Evolutionary conservation across 2,329 filamentous ascomycete species (phyloP).

Genomic region (Ceratocystis diversiconidia): DNA sequence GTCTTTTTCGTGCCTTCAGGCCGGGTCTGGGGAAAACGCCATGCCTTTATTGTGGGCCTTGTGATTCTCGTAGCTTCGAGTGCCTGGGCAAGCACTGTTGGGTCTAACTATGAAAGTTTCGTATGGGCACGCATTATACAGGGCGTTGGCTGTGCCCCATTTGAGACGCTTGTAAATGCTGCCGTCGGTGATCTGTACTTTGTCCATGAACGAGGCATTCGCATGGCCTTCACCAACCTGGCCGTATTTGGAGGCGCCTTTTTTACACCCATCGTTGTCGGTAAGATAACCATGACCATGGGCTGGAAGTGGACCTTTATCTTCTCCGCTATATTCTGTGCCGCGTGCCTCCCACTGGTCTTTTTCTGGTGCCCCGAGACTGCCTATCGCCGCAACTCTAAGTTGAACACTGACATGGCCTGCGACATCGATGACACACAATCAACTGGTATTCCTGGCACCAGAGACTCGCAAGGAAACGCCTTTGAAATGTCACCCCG

Average conservation of each 20-base stretch:
- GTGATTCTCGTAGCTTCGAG: slow-evolving; percentile 59
- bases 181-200: slow-evolving; percentile 82
- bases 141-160: slow-evolving; percentile 74
- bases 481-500: slow-evolving; percentile 4
- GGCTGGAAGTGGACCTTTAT: slow-evolving; percentile 86
- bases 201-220: slow-evolving; percentile 67
- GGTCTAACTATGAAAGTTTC: slow-evolving; percentile 55
- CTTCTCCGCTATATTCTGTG: slow-evolving; percentile 73
- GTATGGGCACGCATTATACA: slow-evolving; percentile 71
- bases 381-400: slow-evolving; percentile 45
- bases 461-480: background rate
- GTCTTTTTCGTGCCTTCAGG: slow-evolving; percentile 78
- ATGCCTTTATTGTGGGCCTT: slow-evolving; percentile 68
- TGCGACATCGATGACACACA: slow-evolving; percentile 24
- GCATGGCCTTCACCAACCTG: slow-evolving; percentile 66
- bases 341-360: slow-evolving; percentile 52
- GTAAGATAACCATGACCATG: slow-evolving; percentile 62
- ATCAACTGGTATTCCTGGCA: background rate
- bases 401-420: slow-evolving; percentile 55
- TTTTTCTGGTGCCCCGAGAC: slow-evolving; percentile 77
- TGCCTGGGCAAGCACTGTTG: slow-evolving; percentile 61
- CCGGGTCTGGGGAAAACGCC: slow-evolving; percentile 83
- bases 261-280: slow-evolving; percentile 75
- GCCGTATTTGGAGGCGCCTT: slow-evolving; percentile 43
- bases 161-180: slow-evolving; percentile 79